Evolutionary conservation across 495 filamentous ascomycete genomes (phyloP).

Genomic region (Aspergillus asperescens): DNA sequence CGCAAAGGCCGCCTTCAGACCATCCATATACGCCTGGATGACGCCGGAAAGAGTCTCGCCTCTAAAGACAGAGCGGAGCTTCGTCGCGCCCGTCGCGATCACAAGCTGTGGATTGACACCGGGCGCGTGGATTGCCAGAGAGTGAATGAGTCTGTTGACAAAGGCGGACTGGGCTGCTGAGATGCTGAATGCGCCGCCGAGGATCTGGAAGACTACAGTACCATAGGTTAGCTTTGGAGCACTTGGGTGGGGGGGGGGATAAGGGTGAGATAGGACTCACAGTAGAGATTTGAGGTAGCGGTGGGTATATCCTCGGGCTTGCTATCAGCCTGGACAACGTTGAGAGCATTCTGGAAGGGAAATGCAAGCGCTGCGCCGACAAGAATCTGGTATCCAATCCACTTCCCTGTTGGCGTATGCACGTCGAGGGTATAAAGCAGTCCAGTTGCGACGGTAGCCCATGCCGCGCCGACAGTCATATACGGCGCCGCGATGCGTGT

Average conservation of each 20-base stretch:
- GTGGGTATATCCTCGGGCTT: background rate
- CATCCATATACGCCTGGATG: background rate
- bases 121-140: background rate
- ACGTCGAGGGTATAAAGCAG: conserved; percentile 54
- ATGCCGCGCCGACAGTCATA: conserved; percentile 48
- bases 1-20: background rate
- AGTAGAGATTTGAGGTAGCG: background rate
- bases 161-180: background rate
- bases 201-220: background rate
- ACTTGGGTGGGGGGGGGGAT: too few species aligned
- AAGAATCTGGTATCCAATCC: conserved; percentile 33
- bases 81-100: background rate
- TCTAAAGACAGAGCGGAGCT: conserved; percentile 2
- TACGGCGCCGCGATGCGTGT: conserved; percentile 67
- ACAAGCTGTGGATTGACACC: background rate
- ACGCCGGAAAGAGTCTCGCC: background rate
- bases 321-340: background rate
- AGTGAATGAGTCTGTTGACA: background rate
- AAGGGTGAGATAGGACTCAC: background rate
- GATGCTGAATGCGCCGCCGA: background rate
- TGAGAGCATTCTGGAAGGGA: background rate
- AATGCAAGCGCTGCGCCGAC: background rate
- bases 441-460: conserved; percentile 58
- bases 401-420: conserved; percentile 37
- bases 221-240: background rate